Percentiles rank a stretch among this genome's conserved stretches.
Evolutionary conservation across 2,329 filamentous ascomycete genomes (phyloP).

Genomic region (Nemania sp.): DNA sequence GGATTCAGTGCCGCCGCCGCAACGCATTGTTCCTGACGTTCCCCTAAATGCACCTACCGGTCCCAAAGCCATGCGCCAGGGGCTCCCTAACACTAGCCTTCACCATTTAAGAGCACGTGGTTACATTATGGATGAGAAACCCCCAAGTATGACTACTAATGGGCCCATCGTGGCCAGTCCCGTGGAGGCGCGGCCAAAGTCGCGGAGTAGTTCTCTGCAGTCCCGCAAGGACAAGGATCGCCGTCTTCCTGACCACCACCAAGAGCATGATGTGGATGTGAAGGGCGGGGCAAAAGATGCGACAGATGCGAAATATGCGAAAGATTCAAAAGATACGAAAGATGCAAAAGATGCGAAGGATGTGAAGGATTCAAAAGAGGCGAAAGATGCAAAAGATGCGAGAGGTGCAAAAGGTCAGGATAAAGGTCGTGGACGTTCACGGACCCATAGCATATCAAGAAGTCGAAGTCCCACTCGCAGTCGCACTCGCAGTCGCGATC

Average conservation of each 20-base stretch:
- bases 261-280: constrained; percentile 41
- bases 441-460: constrained; percentile 40
- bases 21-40: constrained; percentile 44
- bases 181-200: constrained; percentile 43
- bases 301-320: no score
- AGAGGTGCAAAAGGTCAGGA: constrained; percentile 38
- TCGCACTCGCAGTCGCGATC: constrained; percentile 50
- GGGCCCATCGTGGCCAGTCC: constrained; percentile 41
- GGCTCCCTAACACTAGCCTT: constrained; percentile 79
- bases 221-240: constrained; percentile 45
- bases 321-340: no score
- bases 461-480: constrained; percentile 45
- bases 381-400: no score
- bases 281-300: constrained; percentile 33
- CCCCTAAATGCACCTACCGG: constrained; percentile 83
- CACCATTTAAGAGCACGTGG: constrained; percentile 64
- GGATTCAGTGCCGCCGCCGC: constrained; percentile 31
- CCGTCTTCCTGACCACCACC: constrained; percentile 43
- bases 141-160: constrained; percentile 41
- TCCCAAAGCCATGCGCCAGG: constrained; percentile 92
- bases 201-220: constrained; percentile 55
- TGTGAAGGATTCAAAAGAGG: no score
- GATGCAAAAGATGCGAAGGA: constrained; percentile 27
- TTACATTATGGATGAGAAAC: constrained; percentile 48
- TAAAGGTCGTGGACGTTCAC: constrained; percentile 39